These are phyloP conservation scores for Cryptosporidium canis DNA, from an alignment of 169 alveolate genomes.

Conservation along the genomic window DNA sequence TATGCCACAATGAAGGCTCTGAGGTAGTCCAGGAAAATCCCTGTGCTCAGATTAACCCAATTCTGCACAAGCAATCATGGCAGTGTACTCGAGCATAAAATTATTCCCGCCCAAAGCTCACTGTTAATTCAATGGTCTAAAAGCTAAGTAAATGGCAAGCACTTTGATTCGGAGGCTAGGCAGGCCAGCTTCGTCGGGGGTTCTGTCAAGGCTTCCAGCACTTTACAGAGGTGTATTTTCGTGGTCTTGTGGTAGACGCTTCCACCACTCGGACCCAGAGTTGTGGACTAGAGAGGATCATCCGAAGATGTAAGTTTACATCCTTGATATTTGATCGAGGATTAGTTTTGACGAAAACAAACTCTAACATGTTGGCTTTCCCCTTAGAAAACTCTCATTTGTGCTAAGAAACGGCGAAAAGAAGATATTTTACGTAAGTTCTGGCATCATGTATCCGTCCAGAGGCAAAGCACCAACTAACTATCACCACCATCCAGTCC, in stretches of 20 bases:
- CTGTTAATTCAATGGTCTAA: not conserved
- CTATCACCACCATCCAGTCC: not conserved
- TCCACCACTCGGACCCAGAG: slow-evolving; percentile 33
- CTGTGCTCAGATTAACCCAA: not conserved
- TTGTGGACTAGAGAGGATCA: slow-evolving; percentile 7
- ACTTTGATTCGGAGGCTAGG: not conserved
- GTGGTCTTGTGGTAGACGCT: not conserved
- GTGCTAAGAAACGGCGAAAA: slow-evolving; percentile 51
- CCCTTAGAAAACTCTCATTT: slow-evolving; percentile 23
- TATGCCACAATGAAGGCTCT: not conserved
- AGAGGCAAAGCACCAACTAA: not conserved
- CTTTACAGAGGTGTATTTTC: not conserved
- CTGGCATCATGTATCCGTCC: not conserved
- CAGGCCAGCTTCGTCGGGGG: not conserved
- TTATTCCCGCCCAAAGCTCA: slow-evolving; percentile 3
- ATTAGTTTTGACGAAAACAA: not conserved
- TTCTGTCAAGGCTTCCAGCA: not conserved
- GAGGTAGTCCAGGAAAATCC: not conserved
- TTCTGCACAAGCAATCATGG: too few relatives aligned
- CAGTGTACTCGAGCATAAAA: too few relatives aligned
- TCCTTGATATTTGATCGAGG: not conserved
- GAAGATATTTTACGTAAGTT: slow-evolving; percentile 28
- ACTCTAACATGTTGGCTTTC: not conserved
- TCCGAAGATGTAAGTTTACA: slow-evolving; percentile 37
- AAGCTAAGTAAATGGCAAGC: not conserved